These are phyloP conservation scores for Veloboletus limbatus DNA, from an alignment of 1,284 basidiomycete species.

Conservation along the genomic window DNA sequence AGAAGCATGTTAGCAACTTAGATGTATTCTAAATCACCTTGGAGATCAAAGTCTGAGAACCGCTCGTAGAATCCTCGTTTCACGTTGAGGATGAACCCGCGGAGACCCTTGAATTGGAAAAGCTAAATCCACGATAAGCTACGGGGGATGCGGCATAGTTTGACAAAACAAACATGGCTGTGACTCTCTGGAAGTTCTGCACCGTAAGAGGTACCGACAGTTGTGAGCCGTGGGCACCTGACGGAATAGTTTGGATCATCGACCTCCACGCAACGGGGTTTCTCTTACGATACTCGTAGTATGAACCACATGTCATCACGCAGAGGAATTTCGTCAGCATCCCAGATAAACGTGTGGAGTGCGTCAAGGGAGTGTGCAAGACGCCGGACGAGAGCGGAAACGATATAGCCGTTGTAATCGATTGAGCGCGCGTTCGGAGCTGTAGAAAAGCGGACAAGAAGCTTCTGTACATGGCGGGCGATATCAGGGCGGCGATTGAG, in stretches of 20 bases:
- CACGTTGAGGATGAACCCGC: slow-evolving; percentile 56
- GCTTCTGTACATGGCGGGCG: slow-evolving; percentile 61
- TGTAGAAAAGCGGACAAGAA: slow-evolving; percentile 41
- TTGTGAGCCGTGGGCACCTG: slow-evolving; percentile 62
- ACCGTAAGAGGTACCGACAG: slow-evolving; percentile 59
- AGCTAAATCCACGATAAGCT: slow-evolving; percentile 42
- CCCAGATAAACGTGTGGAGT: slow-evolving; percentile 63
- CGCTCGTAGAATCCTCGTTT: slow-evolving; percentile 60
- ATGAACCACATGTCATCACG: slow-evolving; percentile 74
- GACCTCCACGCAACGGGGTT: not conserved
- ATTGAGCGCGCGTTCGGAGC: not conserved
- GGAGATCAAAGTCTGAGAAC: slow-evolving; percentile 50
- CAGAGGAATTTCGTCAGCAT: slow-evolving; percentile 60
- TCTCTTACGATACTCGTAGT: slow-evolving; percentile 56
- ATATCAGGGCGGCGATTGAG: slow-evolving; percentile 50
- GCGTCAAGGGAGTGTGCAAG: slow-evolving; percentile 55
- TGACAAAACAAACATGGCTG: slow-evolving; percentile 52
- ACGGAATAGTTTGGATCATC: not conserved
- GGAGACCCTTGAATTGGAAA: slow-evolving; percentile 60
- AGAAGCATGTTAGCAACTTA: not conserved
- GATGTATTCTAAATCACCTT: slow-evolving; percentile 41
- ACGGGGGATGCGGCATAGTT: not conserved
- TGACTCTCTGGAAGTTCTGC: slow-evolving; percentile 51
- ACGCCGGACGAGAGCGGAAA: slow-evolving; percentile 47
- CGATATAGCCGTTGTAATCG: slow-evolving; percentile 33